phyloP scores from a whole-genome alignment of 2,329 filamentous ascomycete species.

The Sporothrix curviconia region DNA sequence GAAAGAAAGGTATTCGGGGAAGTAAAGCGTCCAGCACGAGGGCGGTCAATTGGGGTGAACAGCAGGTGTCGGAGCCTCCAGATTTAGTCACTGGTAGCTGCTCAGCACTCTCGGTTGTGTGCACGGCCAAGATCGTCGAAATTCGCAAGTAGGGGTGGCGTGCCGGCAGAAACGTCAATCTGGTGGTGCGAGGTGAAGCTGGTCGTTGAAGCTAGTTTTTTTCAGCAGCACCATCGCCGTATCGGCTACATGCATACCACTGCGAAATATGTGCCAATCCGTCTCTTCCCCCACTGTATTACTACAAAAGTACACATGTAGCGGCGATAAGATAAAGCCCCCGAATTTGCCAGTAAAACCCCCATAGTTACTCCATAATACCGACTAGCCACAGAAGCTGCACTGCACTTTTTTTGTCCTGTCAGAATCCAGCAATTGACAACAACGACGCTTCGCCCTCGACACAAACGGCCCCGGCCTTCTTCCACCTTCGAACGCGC shows the following conservation, averaged over 20 bases:
- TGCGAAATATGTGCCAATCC: constrained; percentile 7
- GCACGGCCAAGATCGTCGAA: not conserved
- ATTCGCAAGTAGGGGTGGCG: not conserved
- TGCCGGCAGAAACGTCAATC: not conserved
- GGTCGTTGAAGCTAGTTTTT: constrained; percentile 15
- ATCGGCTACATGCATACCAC: constrained; percentile 6
- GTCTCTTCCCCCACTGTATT: too few species aligned
- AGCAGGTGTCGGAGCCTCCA: not conserved
- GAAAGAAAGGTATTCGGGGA: not conserved
- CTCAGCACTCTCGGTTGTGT: not conserved
- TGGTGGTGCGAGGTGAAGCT: not conserved
- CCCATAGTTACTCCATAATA: too few species aligned
- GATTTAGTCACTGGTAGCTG: not conserved
- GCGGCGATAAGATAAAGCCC: constrained; percentile 13
- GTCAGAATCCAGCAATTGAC: not conserved
- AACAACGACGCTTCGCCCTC: not conserved
- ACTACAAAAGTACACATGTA: not conserved
- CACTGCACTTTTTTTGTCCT: constrained; percentile 9
- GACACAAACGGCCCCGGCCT: not conserved
- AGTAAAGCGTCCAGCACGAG: not conserved
- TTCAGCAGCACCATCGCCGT: constrained; percentile 19
- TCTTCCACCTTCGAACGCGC: not conserved
- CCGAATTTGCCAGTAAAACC: not conserved
- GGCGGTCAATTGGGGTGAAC: not conserved
- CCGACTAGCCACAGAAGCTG: not conserved